A percentile compares a stretch with the other conserved stretches of the same genome.
Conservation (phyloP, 1,139 yeast species). For the Candida buenavistaensis region DNA sequence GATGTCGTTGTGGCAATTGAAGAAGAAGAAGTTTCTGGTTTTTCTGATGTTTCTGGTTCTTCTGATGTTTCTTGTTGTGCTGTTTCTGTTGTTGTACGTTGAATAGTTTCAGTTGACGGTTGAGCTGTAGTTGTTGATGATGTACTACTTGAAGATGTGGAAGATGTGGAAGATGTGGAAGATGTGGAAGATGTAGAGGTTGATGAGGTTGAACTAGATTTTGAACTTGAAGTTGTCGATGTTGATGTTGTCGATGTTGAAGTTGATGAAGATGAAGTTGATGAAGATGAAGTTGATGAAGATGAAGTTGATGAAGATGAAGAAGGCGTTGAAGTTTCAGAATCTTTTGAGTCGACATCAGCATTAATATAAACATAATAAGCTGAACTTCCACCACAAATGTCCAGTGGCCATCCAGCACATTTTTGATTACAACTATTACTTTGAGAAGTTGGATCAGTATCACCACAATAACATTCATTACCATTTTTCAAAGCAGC, state of each 20-base stretch:
- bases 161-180: conserved; percentile 2
- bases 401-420: conserved; percentile 55
- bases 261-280: conserved; percentile 13
- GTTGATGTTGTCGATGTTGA: conserved; percentile 12
- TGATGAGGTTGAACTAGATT: conserved; percentile 9
- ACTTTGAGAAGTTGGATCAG: conserved; percentile 37
- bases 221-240: conserved; percentile 10
- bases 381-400: conserved; percentile 61
- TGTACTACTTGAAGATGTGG: neutral
- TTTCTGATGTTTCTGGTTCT: conserved; percentile 6
- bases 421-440: conserved; percentile 51
- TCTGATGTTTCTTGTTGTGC: conserved; percentile 2
- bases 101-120: conserved; percentile 13
- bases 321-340: conserved; percentile 12
- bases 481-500: conserved; percentile 57
- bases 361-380: conserved; percentile 48
- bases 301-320: conserved; percentile 13
- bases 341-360: conserved; percentile 24
- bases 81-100: conserved; percentile 13
- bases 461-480: conserved; percentile 62
- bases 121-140: conserved; percentile 7
- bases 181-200: conserved; percentile 2
- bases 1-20: conserved; percentile 10
- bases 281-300: conserved; percentile 8
- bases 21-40: conserved; percentile 5